Conservation (phyloP, 2,329 filamentous ascomycete species). For the Trichophyton benhamiae region DNA sequence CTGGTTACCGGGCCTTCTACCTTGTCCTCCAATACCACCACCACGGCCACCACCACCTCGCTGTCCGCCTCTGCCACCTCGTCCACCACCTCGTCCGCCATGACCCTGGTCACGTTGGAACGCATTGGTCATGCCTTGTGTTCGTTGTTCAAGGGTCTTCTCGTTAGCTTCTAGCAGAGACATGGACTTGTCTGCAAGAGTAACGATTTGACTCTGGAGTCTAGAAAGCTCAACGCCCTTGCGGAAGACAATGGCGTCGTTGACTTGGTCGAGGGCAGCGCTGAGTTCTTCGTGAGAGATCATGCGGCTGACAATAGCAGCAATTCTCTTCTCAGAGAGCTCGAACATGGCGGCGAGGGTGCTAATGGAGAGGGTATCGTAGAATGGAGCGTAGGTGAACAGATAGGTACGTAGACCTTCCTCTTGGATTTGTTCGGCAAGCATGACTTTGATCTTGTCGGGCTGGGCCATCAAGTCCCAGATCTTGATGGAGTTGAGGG, state of each 20-base stretch:
- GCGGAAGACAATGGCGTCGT: constrained; percentile 93
- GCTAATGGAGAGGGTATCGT: constrained; percentile 82
- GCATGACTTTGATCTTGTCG: constrained; percentile 91
- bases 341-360: constrained; percentile 93
- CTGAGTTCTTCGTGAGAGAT: constrained; percentile 97
- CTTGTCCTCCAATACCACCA: constrained; percentile 29
- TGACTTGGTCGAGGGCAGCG: constrained; percentile 94
- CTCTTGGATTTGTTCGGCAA: constrained; percentile 95
- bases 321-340: constrained; percentile 76
- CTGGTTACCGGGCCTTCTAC: constrained; percentile 37
- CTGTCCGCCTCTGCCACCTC: constrained; percentile 45
- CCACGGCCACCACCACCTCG: constrained; percentile 28
- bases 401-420: constrained; percentile 96
- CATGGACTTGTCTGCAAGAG: constrained; percentile 90
- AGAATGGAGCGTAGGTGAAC: constrained; percentile 98
- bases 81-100: constrained; percentile 52
- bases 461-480: constrained; percentile 95
- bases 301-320: constrained; percentile 97
- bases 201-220: constrained; percentile 87
- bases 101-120: constrained; percentile 86
- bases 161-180: constrained; percentile 94
- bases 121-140: constrained; percentile 86
- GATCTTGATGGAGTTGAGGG: constrained; percentile 98
- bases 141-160: constrained; percentile 90
- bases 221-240: constrained; percentile 97